These are phyloP conservation scores for Leishmania turanica DNA, from an alignment of 208 protist genomes.

Conservation along the genomic window DNA sequence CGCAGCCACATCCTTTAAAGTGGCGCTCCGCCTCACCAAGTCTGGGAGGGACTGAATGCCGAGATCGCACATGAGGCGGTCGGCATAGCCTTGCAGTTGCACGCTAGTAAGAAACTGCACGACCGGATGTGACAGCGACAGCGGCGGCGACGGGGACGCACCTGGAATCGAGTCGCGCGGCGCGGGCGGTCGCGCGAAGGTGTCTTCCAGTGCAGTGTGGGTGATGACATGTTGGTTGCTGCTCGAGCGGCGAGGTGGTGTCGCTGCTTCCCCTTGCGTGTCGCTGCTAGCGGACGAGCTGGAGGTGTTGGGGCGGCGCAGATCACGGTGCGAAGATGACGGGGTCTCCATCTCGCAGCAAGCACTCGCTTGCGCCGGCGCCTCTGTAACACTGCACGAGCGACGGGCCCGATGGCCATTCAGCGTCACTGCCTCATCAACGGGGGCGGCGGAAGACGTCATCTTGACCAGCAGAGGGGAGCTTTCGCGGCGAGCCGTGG, in stretches of 20 bases:
- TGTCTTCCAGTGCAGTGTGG: background rate
- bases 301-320: background rate
- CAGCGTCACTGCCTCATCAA: background rate
- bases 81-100: conserved; percentile 78
- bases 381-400: background rate
- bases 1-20: conserved; percentile 38
- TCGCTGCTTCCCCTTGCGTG: conserved; percentile 18
- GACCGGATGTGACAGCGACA: conserved; percentile 58
- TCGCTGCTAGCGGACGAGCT: conserved; percentile 8
- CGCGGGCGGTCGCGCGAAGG: background rate
- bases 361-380: background rate
- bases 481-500: background rate
- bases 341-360: background rate
- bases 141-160: background rate
- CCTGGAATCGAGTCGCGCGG: background rate
- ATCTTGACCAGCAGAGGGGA: background rate
- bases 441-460: background rate
- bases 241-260: background rate
- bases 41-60: conserved; percentile 47
- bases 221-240: background rate
- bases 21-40: conserved; percentile 34
- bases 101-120: conserved; percentile 74
- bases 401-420: background rate
- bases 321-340: background rate
- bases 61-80: conserved; percentile 38